phyloP scores from a whole-genome alignment of 1,139 yeast genomes.

The Candida buenavistaensis region DNA sequence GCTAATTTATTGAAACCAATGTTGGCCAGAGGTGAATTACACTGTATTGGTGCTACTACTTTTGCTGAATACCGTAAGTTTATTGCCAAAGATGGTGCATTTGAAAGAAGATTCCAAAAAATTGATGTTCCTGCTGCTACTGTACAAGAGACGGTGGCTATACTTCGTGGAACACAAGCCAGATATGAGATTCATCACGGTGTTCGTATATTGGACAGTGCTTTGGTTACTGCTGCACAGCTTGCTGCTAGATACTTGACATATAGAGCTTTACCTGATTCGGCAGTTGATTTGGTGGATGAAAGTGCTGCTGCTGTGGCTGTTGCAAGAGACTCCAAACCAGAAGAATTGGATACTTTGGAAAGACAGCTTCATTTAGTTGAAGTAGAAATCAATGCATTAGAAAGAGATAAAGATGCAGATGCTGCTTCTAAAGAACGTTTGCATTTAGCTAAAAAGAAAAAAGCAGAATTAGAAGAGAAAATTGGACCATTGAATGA shows the following conservation, averaged over 20 bases:
- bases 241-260: slow-evolving; percentile 93
- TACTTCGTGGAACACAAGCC: slow-evolving; percentile 93
- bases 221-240: slow-evolving; percentile 93
- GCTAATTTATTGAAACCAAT: slow-evolving; percentile 96
- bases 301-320: slow-evolving; percentile 98
- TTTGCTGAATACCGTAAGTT: slow-evolving; percentile 90
- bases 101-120: slow-evolving; percentile 97
- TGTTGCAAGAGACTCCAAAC: slow-evolving; percentile 96
- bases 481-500: slow-evolving; percentile 83
- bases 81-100: slow-evolving; percentile 96
- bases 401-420: slow-evolving; percentile 93
- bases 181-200: slow-evolving; percentile 98
- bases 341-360: slow-evolving; percentile 90
- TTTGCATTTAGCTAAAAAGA: slow-evolving; percentile 71
- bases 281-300: slow-evolving; percentile 95
- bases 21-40: slow-evolving; percentile 93
- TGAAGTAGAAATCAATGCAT: slow-evolving; percentile 94
- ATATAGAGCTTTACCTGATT: slow-evolving; percentile 93
- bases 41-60: slow-evolving; percentile 98
- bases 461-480: slow-evolving; percentile 82
- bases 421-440: slow-evolving; percentile 88
- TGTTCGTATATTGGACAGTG: slow-evolving; percentile 92
- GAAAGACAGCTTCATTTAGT: slow-evolving; percentile 90
- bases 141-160: slow-evolving; percentile 89
- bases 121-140: slow-evolving; percentile 96